A percentile compares a stretch with the other conserved stretches of the same genome.
phyloP scores from a whole-genome alignment of 1,284 basidiomycete species.

The Microbotryomycetes sp. region DNA sequence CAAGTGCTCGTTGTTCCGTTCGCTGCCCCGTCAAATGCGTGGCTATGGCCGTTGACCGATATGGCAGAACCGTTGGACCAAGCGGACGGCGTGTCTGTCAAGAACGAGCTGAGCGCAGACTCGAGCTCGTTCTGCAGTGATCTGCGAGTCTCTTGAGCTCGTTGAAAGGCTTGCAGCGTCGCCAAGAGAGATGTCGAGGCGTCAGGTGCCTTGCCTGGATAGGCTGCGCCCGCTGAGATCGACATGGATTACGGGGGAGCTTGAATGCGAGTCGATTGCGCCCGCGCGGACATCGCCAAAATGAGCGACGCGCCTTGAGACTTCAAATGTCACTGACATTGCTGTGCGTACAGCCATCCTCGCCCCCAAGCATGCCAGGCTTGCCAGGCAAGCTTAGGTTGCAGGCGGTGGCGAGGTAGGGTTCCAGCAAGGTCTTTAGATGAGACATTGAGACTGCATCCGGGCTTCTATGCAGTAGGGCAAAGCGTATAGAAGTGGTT shows the following conservation, averaged over 20 bases:
- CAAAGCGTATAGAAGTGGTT: too few species aligned
- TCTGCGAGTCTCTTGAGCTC: constrained; percentile 13
- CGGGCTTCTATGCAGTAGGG: too few species aligned
- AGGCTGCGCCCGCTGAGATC: constrained; percentile 1
- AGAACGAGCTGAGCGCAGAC: constrained; percentile 13
- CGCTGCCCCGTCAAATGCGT: background rate
- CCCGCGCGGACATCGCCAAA: too few species aligned
- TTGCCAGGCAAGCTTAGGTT: too few species aligned
- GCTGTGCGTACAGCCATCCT: too few species aligned
- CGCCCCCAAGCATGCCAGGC: too few species aligned
- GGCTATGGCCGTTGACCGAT: background rate
- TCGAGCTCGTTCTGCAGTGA: constrained; percentile 23
- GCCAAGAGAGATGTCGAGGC: background rate
- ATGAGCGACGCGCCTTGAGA: too few species aligned
- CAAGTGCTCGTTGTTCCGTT: constrained; percentile 2
- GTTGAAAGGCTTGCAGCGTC: constrained; percentile 7
- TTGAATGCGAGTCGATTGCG: background rate
- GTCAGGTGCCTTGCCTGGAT: background rate
- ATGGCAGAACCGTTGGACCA: background rate
- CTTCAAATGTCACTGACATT: too few species aligned
- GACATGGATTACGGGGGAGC: too few species aligned
- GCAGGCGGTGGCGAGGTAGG: too few species aligned
- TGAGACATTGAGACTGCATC: too few species aligned
- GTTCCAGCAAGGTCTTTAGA: too few species aligned
- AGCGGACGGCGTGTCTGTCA: constrained; percentile 6